These are phyloP conservation scores for Capsicum baccatum DNA, from an alignment of 257 asterid species.

Conservation along the genomic window DNA sequence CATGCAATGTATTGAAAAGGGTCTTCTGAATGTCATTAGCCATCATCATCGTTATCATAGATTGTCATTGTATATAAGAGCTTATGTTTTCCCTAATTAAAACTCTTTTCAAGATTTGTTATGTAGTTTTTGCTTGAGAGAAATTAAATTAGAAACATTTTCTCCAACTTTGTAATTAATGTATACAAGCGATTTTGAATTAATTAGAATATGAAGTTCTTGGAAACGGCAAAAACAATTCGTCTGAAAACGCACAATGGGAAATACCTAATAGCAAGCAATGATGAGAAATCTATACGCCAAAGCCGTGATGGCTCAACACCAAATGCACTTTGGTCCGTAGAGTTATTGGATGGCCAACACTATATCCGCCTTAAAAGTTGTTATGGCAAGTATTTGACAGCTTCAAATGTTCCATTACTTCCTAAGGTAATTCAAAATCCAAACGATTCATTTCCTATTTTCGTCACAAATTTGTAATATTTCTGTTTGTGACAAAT, in stretches of 20 bases:
- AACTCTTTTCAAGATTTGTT: not conserved
- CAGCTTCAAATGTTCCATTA: constrained; percentile 64
- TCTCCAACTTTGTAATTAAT: not conserved
- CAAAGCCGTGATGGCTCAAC: constrained; percentile 65
- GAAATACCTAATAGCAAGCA: constrained; percentile 69
- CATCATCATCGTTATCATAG: not conserved
- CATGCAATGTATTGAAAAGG: not conserved
- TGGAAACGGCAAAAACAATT: constrained; percentile 64
- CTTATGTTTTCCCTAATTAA: not conserved
- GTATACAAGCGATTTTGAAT: not conserved
- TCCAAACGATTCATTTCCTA: not conserved
- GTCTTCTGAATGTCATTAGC: not conserved
- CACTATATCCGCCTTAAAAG: constrained; percentile 66
- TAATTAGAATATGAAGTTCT: constrained; percentile 67
- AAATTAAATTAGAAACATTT: not conserved
- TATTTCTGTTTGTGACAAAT: not conserved
- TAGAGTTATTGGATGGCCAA: constrained; percentile 65
- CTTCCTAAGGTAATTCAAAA: constrained; percentile 56
- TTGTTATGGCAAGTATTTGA: constrained; percentile 67
- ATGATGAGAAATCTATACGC: constrained; percentile 61
- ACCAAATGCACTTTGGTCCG: constrained; percentile 61
- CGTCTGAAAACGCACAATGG: constrained; percentile 75
- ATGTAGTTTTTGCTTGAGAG: not conserved
- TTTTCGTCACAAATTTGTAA: not conserved
- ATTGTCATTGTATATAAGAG: not conserved